These are phyloP conservation scores for Paramecium caudatum DNA, from an alignment of 73 alveolate species.

Conservation along the genomic window DNA sequence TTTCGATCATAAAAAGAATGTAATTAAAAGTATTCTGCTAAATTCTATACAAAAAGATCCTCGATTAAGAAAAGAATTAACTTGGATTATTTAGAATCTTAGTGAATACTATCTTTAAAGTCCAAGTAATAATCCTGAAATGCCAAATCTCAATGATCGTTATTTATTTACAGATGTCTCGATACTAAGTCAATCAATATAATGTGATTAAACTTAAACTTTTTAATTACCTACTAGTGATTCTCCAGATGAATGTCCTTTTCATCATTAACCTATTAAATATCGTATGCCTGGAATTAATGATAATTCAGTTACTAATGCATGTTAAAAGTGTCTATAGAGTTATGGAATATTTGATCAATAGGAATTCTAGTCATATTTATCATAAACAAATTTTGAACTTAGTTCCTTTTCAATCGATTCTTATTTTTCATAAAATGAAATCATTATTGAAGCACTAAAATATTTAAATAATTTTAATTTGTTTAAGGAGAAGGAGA, in stretches of 20 bases:
- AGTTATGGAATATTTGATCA: constrained; percentile 52
- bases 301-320: constrained; percentile 27
- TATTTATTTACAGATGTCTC: not conserved
- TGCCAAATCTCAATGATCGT: not conserved
- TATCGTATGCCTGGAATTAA: constrained; percentile 46
- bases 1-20: constrained; percentile 32
- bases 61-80: constrained; percentile 38
- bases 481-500: not conserved
- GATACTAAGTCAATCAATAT: not conserved
- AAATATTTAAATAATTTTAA: constrained; percentile 20
- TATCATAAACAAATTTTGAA: constrained; percentile 11
- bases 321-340: constrained; percentile 36
- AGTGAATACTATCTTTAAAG: constrained; percentile 15
- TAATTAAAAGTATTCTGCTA: not conserved
- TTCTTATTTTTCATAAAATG: constrained; percentile 1
- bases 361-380: not conserved
- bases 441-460: constrained; percentile 19
- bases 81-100: not conserved
- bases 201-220: not conserved
- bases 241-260: constrained; percentile 2
- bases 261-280: constrained; percentile 9
- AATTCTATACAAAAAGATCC: constrained; percentile 19
- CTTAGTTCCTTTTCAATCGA: not conserved
- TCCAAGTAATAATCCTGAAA: constrained; percentile 24
- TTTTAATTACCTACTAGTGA: constrained; percentile 33